Percentiles rank a stretch among this genome's conserved stretches.
Evolutionary conservation across 2,329 filamentous ascomycete species (phyloP).

Genomic region (Lasiodiplodia sp.): DNA sequence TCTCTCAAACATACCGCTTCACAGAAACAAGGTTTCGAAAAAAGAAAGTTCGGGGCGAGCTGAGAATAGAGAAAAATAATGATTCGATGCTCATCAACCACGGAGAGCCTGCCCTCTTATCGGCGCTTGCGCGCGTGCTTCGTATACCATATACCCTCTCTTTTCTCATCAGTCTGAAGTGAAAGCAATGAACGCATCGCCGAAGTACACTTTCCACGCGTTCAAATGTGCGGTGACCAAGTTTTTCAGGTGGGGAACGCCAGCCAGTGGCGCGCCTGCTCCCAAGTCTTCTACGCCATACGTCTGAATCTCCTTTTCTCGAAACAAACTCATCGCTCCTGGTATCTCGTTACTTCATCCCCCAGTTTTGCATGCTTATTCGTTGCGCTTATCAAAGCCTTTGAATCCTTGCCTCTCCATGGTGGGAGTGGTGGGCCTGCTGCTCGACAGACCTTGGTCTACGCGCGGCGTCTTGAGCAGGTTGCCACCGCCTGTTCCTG

Average conservation of each 20-base stretch:
- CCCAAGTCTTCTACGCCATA: not conserved
- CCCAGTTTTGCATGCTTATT: not conserved
- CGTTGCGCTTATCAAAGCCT: conserved; percentile 27
- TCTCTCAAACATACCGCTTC: not conserved
- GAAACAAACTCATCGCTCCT: not conserved
- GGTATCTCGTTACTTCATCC: not conserved
- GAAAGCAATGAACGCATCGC: not conserved
- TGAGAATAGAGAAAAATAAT: not conserved
- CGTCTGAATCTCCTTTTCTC: not conserved
- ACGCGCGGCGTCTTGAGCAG: conserved; percentile 18
- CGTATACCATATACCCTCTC: not conserved
- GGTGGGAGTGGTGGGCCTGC: conserved; percentile 38
- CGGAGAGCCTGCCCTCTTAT: conserved; percentile 3
- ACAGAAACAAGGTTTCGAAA: not conserved
- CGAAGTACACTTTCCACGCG: not conserved
- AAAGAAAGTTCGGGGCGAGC: not conserved
- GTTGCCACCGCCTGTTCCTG: conserved; percentile 16
- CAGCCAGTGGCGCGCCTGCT: conserved; percentile 22
- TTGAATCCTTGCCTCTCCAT: conserved; percentile 27
- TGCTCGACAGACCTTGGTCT: conserved; percentile 29
- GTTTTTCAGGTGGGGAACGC: not conserved
- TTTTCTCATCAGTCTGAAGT: not conserved
- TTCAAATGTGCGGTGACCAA: not conserved
- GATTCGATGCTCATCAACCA: not conserved
- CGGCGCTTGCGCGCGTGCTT: conserved; percentile 10